phyloP scores from a whole-genome alignment of 352 stramenopile genomes.

The Globisporangium radiosum region DNA sequence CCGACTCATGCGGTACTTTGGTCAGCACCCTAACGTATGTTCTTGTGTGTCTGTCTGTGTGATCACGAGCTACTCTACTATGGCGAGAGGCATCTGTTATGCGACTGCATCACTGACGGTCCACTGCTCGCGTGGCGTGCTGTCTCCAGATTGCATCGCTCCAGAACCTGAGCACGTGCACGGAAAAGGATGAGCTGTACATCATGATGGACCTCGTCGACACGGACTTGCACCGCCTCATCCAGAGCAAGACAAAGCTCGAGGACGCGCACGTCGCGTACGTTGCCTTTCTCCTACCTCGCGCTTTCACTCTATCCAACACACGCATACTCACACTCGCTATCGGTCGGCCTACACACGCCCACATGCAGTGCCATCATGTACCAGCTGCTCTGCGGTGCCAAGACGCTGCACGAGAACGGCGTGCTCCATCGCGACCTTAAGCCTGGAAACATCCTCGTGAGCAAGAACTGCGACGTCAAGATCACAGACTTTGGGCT shows the following conservation, averaged over 20 bases:
- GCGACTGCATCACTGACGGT: not conserved
- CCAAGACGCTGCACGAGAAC: slow-evolving; percentile 89
- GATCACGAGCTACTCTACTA: not conserved
- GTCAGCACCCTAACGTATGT: slow-evolving; percentile 81
- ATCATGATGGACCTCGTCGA: slow-evolving; percentile 95
- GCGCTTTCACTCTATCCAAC: not conserved
- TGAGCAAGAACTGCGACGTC: slow-evolving; percentile 81
- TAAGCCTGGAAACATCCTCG: slow-evolving; percentile 82
- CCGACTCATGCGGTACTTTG: slow-evolving; percentile 87
- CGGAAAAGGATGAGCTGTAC: slow-evolving; percentile 90
- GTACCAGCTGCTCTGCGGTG: slow-evolving; percentile 89
- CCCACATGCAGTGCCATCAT: slow-evolving; percentile 80
- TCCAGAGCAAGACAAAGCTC: slow-evolving; percentile 85
- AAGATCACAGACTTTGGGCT: slow-evolving; percentile 84
- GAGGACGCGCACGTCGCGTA: slow-evolving; percentile 71
- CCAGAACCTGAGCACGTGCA: slow-evolving; percentile 78
- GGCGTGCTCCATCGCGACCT: slow-evolving; percentile 81
- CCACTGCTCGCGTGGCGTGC: not conserved
- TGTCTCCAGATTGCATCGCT: slow-evolving; percentile 54
- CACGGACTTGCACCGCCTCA: slow-evolving; percentile 88
- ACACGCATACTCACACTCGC: slow-evolving; percentile 4
- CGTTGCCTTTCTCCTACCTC: slow-evolving; percentile 8
- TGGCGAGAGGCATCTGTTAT: too few species aligned
- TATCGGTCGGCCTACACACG: too few species aligned
- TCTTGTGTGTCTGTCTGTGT: not conserved